Percentiles rank a stretch among this genome's conserved stretches.
Evolutionary conservation across 2,329 filamentous ascomycete genomes (phyloP).

Genomic region (Phialocephala subalpina): DNA sequence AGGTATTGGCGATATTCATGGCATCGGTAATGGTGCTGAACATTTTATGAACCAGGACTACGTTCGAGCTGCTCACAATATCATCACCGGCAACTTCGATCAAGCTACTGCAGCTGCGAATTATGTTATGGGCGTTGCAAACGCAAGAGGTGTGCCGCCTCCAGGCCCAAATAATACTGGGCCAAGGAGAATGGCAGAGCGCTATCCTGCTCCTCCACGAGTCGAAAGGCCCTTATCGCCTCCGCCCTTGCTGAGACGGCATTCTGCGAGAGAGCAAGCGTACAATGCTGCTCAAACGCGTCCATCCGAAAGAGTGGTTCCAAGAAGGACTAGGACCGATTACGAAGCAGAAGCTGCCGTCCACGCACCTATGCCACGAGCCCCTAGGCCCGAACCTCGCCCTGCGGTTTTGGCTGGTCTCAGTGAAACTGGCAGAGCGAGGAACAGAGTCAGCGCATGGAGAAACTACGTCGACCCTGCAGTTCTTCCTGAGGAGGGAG

Average conservation of each 20-base stretch:
- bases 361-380: conserved; percentile 33
- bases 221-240: conserved; percentile 21
- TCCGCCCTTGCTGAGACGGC: conserved; percentile 37
- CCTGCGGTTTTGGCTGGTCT: conserved; percentile 42
- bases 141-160: conserved; percentile 32
- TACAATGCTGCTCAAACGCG: conserved; percentile 32
- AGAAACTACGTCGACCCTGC: conserved; percentile 41
- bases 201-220: conserved; percentile 31
- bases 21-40: conserved; percentile 58
- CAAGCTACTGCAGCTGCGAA: conserved; percentile 45
- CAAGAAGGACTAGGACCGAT: conserved; percentile 38
- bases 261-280: conserved; percentile 37
- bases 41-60: conserved; percentile 71
- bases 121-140: conserved; percentile 40
- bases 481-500: conserved; percentile 41
- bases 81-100: conserved; percentile 44
- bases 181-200: conserved; percentile 31
- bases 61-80: conserved; percentile 46
- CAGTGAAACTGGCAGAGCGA: conserved; percentile 24
- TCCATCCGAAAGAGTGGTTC: conserved; percentile 36
- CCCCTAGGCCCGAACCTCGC: conserved; percentile 7
- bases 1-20: conserved; percentile 52
- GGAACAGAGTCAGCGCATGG: conserved; percentile 43
- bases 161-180: conserved; percentile 21
- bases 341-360: conserved; percentile 39